phyloP scores from a whole-genome alignment of 768 basidiomycete genomes.

The Termitomyces sp. region DNA sequence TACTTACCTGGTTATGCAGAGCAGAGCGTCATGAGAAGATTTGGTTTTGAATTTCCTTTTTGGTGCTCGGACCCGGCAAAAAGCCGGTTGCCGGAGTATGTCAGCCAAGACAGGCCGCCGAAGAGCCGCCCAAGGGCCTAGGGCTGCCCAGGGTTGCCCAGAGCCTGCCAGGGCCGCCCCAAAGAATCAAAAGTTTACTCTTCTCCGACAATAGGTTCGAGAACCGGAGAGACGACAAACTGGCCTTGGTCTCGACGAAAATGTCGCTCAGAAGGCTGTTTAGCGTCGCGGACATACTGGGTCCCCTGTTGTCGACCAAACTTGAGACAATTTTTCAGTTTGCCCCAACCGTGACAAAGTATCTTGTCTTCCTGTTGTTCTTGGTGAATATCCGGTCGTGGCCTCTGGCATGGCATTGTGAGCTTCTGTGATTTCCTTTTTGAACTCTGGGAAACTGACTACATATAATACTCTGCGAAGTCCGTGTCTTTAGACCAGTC shows the following conservation, averaged over 20 bases:
- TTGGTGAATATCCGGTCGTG: constrained; percentile 59
- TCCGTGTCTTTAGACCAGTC: constrained; percentile 52
- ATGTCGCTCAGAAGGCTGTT: constrained; percentile 6
- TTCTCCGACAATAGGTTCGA: constrained; percentile 2
- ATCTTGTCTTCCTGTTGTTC: constrained; percentile 42
- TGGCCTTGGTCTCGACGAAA: constrained; percentile 2
- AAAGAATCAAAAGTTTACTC: constrained; percentile 1
- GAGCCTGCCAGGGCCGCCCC: neutral
- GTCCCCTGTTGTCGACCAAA: constrained; percentile 6
- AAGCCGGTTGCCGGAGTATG: too few relatives aligned
- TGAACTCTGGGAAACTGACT: neutral
- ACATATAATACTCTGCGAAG: constrained; percentile 25
- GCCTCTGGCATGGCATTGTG: constrained; percentile 69
- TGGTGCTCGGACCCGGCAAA: too few relatives aligned
- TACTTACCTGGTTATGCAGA: too few relatives aligned
- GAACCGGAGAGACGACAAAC: neutral
- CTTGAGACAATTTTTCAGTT: constrained; percentile 3
- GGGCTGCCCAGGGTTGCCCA: too few relatives aligned
- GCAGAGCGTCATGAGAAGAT: too few relatives aligned
- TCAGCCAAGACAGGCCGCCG: too few relatives aligned
- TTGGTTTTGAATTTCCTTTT: too few relatives aligned
- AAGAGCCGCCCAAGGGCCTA: too few relatives aligned
- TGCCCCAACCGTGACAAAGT: constrained; percentile 29
- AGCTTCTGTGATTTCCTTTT: constrained; percentile 24
- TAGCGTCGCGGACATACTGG: neutral